A percentile compares a stretch with the other conserved stretches of the same genome.
Conservation (phyloP, 805 yeast species). For the Sugiyamaella boreocaroliniensis region DNA sequence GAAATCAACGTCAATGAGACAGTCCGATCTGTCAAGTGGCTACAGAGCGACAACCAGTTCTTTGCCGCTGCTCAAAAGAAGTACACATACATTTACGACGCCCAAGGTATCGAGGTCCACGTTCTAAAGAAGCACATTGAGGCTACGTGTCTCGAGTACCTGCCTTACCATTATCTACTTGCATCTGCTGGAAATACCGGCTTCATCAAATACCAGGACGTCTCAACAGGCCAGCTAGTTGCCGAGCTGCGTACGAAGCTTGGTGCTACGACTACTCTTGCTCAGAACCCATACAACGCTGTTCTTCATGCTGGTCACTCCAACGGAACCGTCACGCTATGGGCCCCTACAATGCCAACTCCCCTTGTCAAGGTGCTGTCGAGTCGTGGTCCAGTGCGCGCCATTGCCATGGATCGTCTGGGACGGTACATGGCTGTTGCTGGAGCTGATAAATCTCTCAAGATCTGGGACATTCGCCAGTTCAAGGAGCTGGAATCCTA, state of each 20-base stretch:
- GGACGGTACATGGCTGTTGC: slow-evolving; percentile 93
- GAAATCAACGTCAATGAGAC: slow-evolving; percentile 86
- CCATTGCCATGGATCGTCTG: slow-evolving; percentile 80
- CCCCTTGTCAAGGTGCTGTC: slow-evolving; percentile 79
- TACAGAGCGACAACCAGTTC: slow-evolving; percentile 78
- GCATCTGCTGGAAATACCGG: slow-evolving; percentile 89
- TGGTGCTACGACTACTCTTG: slow-evolving; percentile 85
- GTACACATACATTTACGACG: slow-evolving; percentile 86
- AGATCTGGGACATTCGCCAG: slow-evolving; percentile 89
- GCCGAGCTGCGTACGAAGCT: slow-evolving; percentile 78
- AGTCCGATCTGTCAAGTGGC: slow-evolving; percentile 78
- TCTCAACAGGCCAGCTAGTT: slow-evolving; percentile 82
- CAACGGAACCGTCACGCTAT: slow-evolving; percentile 84
- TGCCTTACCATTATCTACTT: slow-evolving; percentile 86
- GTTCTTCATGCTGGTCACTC: slow-evolving; percentile 89
- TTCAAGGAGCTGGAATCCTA: slow-evolving; percentile 62
- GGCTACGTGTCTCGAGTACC: slow-evolving; percentile 70
- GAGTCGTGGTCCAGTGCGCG: slow-evolving; percentile 80
- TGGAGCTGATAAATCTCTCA: slow-evolving; percentile 76
- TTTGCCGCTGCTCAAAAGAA: slow-evolving; percentile 97
- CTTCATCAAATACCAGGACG: slow-evolving; percentile 86
- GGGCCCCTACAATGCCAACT: slow-evolving; percentile 86
- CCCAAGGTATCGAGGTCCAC: slow-evolving; percentile 86
- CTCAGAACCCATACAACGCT: slow-evolving; percentile 94
- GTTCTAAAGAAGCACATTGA: slow-evolving; percentile 86